These are phyloP conservation scores for Lasiosphaeria miniovina DNA, from an alignment of 495 filamentous ascomycete genomes.

Conservation along the genomic window DNA sequence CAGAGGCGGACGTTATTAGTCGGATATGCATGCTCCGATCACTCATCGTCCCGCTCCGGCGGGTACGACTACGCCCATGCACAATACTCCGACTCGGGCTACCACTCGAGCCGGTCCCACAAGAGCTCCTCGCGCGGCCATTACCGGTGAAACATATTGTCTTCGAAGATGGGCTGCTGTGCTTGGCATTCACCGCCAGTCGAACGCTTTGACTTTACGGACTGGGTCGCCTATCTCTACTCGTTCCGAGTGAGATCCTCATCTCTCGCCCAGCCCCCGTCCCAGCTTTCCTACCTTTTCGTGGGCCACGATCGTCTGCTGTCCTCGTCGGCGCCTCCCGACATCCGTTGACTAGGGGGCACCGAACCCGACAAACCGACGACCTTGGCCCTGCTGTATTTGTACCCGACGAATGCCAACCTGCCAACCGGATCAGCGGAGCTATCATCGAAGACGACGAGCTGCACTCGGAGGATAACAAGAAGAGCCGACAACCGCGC, in stretches of 20 bases:
- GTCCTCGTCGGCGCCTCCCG: constrained; percentile 42
- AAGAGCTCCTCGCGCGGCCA: constrained; percentile 36
- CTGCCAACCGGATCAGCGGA: constrained; percentile 22
- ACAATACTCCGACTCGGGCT: constrained; percentile 52
- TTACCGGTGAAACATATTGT: constrained; percentile 52
- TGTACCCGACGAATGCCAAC: constrained; percentile 26
- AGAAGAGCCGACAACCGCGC: background rate
- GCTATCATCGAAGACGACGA: constrained; percentile 30
- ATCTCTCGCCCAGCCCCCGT: constrained; percentile 41
- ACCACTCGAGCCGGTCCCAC: constrained; percentile 44
- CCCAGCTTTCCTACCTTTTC: constrained; percentile 47
- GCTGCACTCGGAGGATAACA: background rate
- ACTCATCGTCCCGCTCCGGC: constrained; percentile 24
- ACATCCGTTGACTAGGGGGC: constrained; percentile 16
- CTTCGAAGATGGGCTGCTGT: constrained; percentile 51
- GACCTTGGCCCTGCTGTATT: background rate
- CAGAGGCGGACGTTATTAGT: constrained; percentile 77
- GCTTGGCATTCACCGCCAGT: constrained; percentile 46
- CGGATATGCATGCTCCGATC: constrained; percentile 66
- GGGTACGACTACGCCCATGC: constrained; percentile 25
- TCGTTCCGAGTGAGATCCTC: constrained; percentile 46
- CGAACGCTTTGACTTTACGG: constrained; percentile 41
- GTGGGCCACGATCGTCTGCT: constrained; percentile 47
- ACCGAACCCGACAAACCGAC: background rate
- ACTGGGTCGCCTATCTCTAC: constrained; percentile 49